A percentile compares a stretch with the other conserved stretches of the same genome.
These are phyloP conservation scores for Akebia trifoliata DNA, from an alignment of 164 flowering plant species.

Conservation along the genomic window DNA sequence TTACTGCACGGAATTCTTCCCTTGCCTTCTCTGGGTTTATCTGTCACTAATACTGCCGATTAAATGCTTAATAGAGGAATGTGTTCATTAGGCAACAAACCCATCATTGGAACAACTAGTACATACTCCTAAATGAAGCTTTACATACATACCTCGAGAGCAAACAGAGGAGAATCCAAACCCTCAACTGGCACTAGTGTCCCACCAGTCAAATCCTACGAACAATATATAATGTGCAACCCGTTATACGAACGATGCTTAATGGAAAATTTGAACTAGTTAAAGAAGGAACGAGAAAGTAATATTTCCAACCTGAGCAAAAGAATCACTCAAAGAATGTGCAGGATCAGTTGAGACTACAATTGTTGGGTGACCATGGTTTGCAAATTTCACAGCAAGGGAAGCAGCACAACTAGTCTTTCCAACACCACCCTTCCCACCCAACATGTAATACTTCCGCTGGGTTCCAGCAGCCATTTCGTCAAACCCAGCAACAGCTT, in stretches of 20 bases:
- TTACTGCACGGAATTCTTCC: slow-evolving; percentile 76
- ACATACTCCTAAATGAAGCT: no score
- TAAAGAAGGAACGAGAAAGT: no score
- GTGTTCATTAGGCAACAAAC: slow-evolving; percentile 2
- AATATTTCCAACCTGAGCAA: slow-evolving; percentile 68
- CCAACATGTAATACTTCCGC: slow-evolving; percentile 83
- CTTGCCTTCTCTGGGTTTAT: slow-evolving; percentile 92
- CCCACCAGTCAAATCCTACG: slow-evolving; percentile 91
- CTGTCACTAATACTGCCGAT: slow-evolving; percentile 28
- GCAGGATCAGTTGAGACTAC: slow-evolving; percentile 99
- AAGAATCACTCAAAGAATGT: slow-evolving; percentile 96
- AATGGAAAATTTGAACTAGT: no score
- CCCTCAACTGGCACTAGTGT: slow-evolving; percentile 84
- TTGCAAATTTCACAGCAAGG: slow-evolving; percentile 90
- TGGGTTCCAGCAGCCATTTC: slow-evolving; percentile 64
- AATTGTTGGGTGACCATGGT: slow-evolving; percentile 78
- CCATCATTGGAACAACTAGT: no score
- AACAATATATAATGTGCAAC: no score
- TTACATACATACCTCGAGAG: slow-evolving; percentile 79
- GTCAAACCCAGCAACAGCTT: slow-evolving; percentile 66
- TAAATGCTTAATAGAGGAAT: background rate
- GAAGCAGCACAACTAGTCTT: slow-evolving; percentile 98
- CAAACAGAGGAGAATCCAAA: slow-evolving; percentile 72
- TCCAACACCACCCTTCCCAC: slow-evolving; percentile 98
- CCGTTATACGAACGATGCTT: no score